phyloP scores from a whole-genome alignment of 805 yeast species.

The Starmerella asiatica region DNA sequence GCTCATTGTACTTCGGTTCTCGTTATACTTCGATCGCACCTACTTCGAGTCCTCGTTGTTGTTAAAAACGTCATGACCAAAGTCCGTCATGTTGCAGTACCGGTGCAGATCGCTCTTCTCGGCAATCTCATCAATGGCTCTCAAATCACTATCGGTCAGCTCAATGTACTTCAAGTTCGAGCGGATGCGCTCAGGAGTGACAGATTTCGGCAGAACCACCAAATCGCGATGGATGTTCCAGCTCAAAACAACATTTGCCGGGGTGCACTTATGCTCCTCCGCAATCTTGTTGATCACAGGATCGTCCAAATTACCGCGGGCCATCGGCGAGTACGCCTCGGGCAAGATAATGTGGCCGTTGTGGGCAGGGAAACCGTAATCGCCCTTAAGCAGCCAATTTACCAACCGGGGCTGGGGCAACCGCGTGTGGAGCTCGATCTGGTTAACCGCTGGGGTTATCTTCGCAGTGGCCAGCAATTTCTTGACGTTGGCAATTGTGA shows the following conservation, averaged over 20 bases:
- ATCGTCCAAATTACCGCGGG: slow-evolving; percentile 48
- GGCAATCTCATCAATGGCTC: slow-evolving; percentile 22
- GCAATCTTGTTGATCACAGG: slow-evolving; percentile 46
- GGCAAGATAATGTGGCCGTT: slow-evolving; percentile 38
- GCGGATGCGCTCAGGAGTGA: slow-evolving; percentile 47
- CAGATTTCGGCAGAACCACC: slow-evolving; percentile 54
- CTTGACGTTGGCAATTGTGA: slow-evolving; percentile 40
- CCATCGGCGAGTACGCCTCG: slow-evolving; percentile 72
- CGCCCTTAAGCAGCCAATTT: slow-evolving; percentile 34
- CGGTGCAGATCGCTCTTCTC: slow-evolving; percentile 14
- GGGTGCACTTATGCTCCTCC: slow-evolving; percentile 34
- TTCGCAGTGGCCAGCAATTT: slow-evolving; percentile 32
- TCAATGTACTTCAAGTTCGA: slow-evolving; percentile 31
- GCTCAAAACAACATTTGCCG: slow-evolving; percentile 25
- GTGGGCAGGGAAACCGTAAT: slow-evolving; percentile 19
- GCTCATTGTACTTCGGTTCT: too few relatives aligned
- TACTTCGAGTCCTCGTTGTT: slow-evolving; percentile 21
- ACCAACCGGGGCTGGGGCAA: slow-evolving; percentile 51
- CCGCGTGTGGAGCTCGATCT: slow-evolving; percentile 64
- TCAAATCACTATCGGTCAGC: slow-evolving; percentile 33
- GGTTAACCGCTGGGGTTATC: slow-evolving; percentile 55
- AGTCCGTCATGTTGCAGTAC: slow-evolving; percentile 16
- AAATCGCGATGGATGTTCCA: slow-evolving; percentile 39
- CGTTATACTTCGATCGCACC: background rate
- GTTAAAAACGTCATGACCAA: slow-evolving; percentile 18